phyloP scores from a whole-genome alignment of 2,329 filamentous ascomycete genomes.

The Arthroderma uncinatum region DNA sequence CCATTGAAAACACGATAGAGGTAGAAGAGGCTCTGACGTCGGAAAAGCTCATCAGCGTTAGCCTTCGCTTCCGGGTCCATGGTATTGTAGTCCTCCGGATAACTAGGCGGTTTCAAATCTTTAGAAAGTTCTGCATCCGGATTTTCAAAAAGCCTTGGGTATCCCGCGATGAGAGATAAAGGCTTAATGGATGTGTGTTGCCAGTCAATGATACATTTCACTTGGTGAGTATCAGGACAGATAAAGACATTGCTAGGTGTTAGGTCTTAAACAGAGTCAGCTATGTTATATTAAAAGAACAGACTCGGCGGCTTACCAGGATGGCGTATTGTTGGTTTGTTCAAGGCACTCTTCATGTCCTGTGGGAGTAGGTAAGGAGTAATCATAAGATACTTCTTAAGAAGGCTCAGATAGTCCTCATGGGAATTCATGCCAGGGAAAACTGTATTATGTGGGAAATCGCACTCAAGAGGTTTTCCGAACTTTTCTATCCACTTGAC shows the following conservation, averaged over 20 bases:
- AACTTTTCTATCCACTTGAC: slow-evolving; percentile 7
- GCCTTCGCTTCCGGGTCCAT: slow-evolving; percentile 7
- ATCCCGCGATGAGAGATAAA: slow-evolving; percentile 9
- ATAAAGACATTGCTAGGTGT: slow-evolving; percentile 13
- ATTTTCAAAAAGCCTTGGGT: slow-evolving; percentile 10
- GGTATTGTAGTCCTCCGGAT: slow-evolving; percentile 7
- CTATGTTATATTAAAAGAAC: not conserved
- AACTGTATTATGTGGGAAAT: slow-evolving; percentile 9
- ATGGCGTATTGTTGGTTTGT: slow-evolving; percentile 14
- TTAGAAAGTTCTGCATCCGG: slow-evolving; percentile 6
- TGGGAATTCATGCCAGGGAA: slow-evolving; percentile 8
- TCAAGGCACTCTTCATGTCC: not conserved
- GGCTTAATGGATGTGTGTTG: slow-evolving; percentile 12
- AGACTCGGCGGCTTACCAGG: slow-evolving; percentile 10
- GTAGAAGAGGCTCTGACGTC: slow-evolving; percentile 9
- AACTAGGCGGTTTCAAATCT: slow-evolving; percentile 4
- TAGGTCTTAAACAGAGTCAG: slow-evolving; percentile 6
- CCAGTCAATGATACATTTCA: slow-evolving; percentile 14
- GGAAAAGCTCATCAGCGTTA: slow-evolving; percentile 12
- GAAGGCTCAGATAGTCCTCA: slow-evolving; percentile 6
- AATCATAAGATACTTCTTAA: slow-evolving; percentile 9
- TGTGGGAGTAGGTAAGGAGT: slow-evolving; percentile 11
- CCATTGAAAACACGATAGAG: slow-evolving; percentile 12
- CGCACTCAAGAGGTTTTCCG: slow-evolving; percentile 9
- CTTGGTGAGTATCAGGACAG: slow-evolving; percentile 3